Percentiles rank a stretch among this genome's conserved stretches.
Conservation (phyloP, 1,284 basidiomycete species). For the Austroboletus niveus region DNA sequence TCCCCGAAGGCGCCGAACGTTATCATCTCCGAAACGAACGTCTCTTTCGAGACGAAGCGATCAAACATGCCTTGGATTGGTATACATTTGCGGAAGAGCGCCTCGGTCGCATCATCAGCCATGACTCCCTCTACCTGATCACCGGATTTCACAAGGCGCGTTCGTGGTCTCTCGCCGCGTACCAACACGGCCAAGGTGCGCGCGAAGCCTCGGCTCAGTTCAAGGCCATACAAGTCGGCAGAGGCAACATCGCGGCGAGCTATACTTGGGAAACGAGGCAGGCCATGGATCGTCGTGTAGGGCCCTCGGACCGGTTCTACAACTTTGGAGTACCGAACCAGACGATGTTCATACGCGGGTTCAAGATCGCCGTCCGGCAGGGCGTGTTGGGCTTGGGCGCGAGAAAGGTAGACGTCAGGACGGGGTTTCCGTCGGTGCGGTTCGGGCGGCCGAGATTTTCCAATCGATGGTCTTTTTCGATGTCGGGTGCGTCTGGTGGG, state of each 20-base stretch:
- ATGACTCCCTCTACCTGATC: slow-evolving; percentile 25
- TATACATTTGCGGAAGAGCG: slow-evolving; percentile 13
- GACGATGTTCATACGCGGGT: slow-evolving; percentile 26
- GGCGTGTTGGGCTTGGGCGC: no score
- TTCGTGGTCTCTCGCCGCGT: slow-evolving; percentile 14
- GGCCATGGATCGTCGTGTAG: not conserved
- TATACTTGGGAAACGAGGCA: not conserved
- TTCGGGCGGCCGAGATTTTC: no score
- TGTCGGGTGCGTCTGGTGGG: no score
- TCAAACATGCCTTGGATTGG: slow-evolving; percentile 14
- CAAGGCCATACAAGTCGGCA: slow-evolving; percentile 20
- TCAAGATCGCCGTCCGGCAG: slow-evolving; percentile 21
- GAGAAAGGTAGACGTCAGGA: no score
- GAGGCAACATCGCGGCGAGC: not conserved
- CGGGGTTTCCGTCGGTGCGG: no score
- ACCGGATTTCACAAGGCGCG: slow-evolving; percentile 27
- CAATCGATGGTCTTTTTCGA: no score
- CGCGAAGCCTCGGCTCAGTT: slow-evolving; percentile 10
- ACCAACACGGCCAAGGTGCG: not conserved
- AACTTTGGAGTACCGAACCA: slow-evolving; percentile 14
- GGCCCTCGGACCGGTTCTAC: slow-evolving; percentile 7
- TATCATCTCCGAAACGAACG: not conserved
- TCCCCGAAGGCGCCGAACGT: slow-evolving; percentile 2
- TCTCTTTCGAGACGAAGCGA: slow-evolving; percentile 5
- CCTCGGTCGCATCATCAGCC: slow-evolving; percentile 18